A percentile compares a stretch with the other conserved stretches of the same genome.
Evolutionary conservation across 2,329 filamentous ascomycete genomes (phyloP).

Genomic region (Neonectria ditissima): DNA sequence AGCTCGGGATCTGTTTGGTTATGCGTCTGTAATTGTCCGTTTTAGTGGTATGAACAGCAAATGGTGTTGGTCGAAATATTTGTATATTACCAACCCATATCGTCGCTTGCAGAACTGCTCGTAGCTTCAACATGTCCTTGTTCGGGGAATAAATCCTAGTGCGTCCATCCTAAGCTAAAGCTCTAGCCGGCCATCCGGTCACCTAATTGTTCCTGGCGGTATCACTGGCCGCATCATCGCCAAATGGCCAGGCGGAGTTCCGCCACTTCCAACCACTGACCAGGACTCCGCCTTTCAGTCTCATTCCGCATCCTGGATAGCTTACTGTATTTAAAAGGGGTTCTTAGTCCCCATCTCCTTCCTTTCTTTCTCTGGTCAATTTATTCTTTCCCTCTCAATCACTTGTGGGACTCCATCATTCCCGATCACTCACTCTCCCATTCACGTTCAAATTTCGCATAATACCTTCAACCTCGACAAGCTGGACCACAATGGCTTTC

Average conservation of each 20-base stretch:
- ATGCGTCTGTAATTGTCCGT: neutral
- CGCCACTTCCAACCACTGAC: neutral
- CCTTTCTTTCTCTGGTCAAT: neutral
- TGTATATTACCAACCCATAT: too few relatives aligned
- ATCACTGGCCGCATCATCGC: neutral
- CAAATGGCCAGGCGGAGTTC: constrained; percentile 23
- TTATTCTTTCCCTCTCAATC: neutral
- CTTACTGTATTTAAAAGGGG: neutral
- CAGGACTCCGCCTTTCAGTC: neutral
- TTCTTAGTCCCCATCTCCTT: neutral
- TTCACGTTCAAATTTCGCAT: neutral
- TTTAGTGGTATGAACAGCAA: neutral
- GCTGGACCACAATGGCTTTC: constrained; percentile 17
- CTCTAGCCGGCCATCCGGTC: neutral
- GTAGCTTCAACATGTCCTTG: neutral
- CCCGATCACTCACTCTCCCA: too few relatives aligned
- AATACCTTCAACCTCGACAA: neutral
- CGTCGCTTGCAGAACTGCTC: neutral
- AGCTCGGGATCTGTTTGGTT: neutral
- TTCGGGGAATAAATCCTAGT: neutral
- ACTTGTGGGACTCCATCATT: too few relatives aligned
- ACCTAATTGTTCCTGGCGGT: neutral
- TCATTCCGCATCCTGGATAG: neutral
- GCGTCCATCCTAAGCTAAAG: too few relatives aligned
- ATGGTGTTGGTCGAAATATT: too few relatives aligned